phyloP scores from a whole-genome alignment of 2,329 filamentous ascomycete species.

The Colletotrichum sublineola region DNA sequence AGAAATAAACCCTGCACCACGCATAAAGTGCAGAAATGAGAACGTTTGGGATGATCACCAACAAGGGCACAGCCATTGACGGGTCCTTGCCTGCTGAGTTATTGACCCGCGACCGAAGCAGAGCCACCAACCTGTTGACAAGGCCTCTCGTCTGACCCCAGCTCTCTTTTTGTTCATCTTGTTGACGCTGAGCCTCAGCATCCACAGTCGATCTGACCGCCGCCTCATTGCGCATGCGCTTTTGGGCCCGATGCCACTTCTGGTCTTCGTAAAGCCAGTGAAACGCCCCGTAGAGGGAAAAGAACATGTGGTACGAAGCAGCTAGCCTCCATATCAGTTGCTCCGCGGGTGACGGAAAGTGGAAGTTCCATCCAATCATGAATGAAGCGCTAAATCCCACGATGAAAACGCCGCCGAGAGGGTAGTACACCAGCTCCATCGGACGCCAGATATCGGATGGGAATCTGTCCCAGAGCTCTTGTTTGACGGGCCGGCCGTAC shows the following conservation, averaged over 20 bases:
- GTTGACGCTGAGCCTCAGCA: neutral
- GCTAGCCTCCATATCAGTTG: conserved; percentile 44
- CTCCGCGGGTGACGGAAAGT: conserved; percentile 45
- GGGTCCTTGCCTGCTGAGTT: neutral
- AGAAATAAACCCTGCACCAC: conserved; percentile 5
- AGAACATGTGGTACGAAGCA: conserved; percentile 5
- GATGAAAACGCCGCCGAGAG: conserved; percentile 35
- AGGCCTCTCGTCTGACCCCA: neutral
- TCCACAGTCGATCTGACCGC: neutral
- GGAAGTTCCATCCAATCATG: conserved; percentile 48
- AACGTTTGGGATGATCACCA: neutral
- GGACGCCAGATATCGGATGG: conserved; percentile 45
- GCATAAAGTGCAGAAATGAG: conserved; percentile 5
- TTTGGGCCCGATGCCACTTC: conserved; percentile 5
- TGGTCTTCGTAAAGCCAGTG: conserved; percentile 8
- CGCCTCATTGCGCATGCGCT: neutral
- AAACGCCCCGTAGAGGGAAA: conserved; percentile 1
- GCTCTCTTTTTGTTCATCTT: neutral
- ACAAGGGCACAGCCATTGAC: neutral
- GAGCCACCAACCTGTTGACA: too few species aligned
- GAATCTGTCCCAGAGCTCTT: conserved; percentile 45
- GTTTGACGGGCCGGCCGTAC: conserved; percentile 42
- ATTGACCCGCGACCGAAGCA: neutral
- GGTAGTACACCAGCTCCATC: conserved; percentile 23
- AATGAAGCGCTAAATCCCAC: conserved; percentile 42